Conservation (phyloP, 1,139 yeast genomes). For the Saccharomyces pastorianus region DNA sequence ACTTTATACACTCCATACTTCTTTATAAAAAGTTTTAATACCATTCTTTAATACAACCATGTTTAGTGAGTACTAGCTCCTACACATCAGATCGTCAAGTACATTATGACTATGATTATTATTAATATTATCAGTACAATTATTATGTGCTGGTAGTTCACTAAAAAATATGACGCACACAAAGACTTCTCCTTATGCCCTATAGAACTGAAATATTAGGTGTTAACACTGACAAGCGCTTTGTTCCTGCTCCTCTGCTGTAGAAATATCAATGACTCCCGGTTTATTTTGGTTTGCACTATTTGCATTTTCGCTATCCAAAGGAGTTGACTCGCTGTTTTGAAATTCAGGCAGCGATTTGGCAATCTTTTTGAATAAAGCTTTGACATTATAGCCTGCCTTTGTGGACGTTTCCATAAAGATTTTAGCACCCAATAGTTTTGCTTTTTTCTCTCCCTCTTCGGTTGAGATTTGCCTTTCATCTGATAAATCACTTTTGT, state of each 20-base stretch:
- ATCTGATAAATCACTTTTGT: constrained; percentile 63
- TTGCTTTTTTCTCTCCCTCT: constrained; percentile 72
- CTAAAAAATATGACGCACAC: background rate
- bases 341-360: constrained; percentile 83
- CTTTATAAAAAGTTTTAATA: background rate
- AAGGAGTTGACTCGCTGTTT: constrained; percentile 33
- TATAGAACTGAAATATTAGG: background rate
- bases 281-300: constrained; percentile 13
- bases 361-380: constrained; percentile 82
- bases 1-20: background rate
- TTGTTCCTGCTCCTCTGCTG: constrained; percentile 24
- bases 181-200: background rate
- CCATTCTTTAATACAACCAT: constrained; percentile 2
- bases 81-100: background rate
- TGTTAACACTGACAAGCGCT: constrained; percentile 27
- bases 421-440: constrained; percentile 65
- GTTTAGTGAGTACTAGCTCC: background rate
- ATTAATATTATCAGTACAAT: background rate
- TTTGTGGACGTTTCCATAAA: constrained; percentile 93
- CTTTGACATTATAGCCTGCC: constrained; percentile 88
- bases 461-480: constrained; percentile 72
- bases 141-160: background rate
- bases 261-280: constrained; percentile 30
- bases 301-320: constrained; percentile 33
- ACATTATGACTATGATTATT: background rate